phyloP scores from a whole-genome alignment of 2,329 filamentous ascomycete genomes.

The Grosmannia penicillata region DNA sequence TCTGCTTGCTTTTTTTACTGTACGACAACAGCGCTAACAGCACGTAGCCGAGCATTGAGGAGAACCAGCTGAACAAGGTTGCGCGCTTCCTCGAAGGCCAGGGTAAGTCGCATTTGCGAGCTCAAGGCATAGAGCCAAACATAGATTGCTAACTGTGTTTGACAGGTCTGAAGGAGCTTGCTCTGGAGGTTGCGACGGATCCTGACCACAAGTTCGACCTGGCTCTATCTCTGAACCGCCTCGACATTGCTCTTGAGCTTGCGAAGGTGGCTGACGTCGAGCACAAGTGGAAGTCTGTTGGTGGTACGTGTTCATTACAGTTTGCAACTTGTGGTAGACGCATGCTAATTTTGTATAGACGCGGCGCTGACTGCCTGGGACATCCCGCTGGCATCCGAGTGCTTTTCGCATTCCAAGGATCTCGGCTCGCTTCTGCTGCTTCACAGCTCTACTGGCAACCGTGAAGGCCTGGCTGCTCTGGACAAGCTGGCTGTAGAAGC shows the following conservation, averaged over 20 bases:
- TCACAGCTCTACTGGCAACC: slow-evolving; percentile 73
- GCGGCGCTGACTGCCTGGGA: slow-evolving; percentile 80
- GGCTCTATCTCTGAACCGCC: slow-evolving; percentile 65
- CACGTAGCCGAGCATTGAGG: slow-evolving; percentile 52
- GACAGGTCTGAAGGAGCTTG: slow-evolving; percentile 59
- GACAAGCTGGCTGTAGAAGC: slow-evolving; percentile 60
- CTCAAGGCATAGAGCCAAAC: too few species aligned
- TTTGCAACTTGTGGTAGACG: not conserved
- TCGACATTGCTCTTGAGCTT: slow-evolving; percentile 73
- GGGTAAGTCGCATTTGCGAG: slow-evolving; percentile 58
- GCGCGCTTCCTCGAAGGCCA: slow-evolving; percentile 91
- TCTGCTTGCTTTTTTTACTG: not conserved
- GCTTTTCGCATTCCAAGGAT: slow-evolving; percentile 83
- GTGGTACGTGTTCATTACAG: slow-evolving; percentile 19
- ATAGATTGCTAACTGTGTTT: not conserved
- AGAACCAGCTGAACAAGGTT: slow-evolving; percentile 96
- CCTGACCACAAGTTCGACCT: slow-evolving; percentile 94
- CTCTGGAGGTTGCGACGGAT: slow-evolving; percentile 86
- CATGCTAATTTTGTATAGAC: slow-evolving; percentile 27
- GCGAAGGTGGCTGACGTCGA: slow-evolving; percentile 74
- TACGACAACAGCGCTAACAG: not conserved
- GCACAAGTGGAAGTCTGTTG: slow-evolving; percentile 97
- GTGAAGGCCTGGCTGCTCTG: slow-evolving; percentile 56
- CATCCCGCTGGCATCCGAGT: slow-evolving; percentile 75
- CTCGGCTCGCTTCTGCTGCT: slow-evolving; percentile 77